Evolutionary conservation across 2,329 filamentous ascomycete species (phyloP), one percentile per base, ranked within the genome.

Genomic region (Fusarium nygamai): DNA sequence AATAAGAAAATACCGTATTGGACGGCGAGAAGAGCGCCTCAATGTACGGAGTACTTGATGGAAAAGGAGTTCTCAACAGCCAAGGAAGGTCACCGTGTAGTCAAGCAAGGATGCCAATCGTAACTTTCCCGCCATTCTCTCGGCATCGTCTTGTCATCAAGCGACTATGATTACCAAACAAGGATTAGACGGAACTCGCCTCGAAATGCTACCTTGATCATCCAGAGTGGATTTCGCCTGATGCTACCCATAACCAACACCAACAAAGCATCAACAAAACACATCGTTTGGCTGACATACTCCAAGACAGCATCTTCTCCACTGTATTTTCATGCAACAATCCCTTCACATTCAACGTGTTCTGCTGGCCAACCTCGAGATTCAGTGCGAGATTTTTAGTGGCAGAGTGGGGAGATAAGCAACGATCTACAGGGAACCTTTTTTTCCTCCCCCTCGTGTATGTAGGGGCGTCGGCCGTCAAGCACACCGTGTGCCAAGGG

Each of bases 381-480:
- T 38, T 41, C 38, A 43, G 62, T 43, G 67, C 56, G 50, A 71
- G 56, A 41, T 47, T 71, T 70, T 71, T 46, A 43, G 60, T 51
- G 24, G 22, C 19, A 43, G 33, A 60, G 58, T 69, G 67, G 58
- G 31, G 58, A 63, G 54, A 56, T n/a, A 33, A 63, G 66, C 44
- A 47, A 38, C 41, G 59, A 70, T 69, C 51, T 44, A 48, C 67
- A 66, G 33, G 60, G 53, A 60, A 61, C 29, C 29, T n/a, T n/a
- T 34, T 67, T 67, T 39, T 29, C 4, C 11, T 6, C 43, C 17
- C 19, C 46, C 62, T 71, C 69, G 67, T 71, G 69, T 71, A 71
- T 67, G 62, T 71, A 71, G 54, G 69, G 57, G 51, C 31, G 24
- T 54, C 19, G 69, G 47, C 46, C 31, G n/a, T 54, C n/a, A 22